phyloP scores from a whole-genome alignment of 2,329 filamentous ascomycete species.

The Xylaria polymorpha region DNA sequence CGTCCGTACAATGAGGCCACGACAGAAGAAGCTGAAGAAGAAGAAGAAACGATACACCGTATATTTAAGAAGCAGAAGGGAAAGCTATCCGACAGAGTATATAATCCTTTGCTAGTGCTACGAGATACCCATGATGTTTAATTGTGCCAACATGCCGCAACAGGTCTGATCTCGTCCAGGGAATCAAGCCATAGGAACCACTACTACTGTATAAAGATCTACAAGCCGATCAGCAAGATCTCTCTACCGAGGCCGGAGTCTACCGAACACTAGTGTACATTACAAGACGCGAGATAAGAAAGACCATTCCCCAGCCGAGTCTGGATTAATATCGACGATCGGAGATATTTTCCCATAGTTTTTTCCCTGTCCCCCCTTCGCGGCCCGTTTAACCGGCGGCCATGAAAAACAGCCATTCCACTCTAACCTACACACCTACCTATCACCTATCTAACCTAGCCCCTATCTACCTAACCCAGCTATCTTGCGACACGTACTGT shows the following conservation, averaged over 20 bases:
- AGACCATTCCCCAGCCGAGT: constrained; percentile 3
- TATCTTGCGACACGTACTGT: not conserved
- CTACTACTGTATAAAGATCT: too few relatives aligned
- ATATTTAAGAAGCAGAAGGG: not conserved
- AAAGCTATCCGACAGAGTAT: not conserved
- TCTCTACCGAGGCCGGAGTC: constrained; percentile 7
- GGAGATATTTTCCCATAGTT: not conserved
- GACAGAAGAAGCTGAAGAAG: not conserved
- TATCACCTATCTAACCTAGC: too few relatives aligned
- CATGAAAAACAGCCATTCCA: not conserved
- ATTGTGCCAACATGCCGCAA: too few relatives aligned
- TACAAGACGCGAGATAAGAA: constrained; percentile 11
- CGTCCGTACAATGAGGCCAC: constrained; percentile 4
- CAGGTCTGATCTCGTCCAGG: too few relatives aligned
- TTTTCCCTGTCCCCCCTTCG: not conserved
- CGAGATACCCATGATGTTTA: too few relatives aligned
- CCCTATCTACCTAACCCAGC: too few relatives aligned
- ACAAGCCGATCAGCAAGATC: not conserved
- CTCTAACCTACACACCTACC: not conserved
- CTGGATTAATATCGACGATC: constrained; percentile 22
- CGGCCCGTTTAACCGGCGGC: constrained; percentile 31
- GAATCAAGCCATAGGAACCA: too few relatives aligned
- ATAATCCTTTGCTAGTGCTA: not conserved
- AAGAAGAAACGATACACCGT: constrained; percentile 19
- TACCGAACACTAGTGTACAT: constrained; percentile 1